Evolutionary conservation across 2,329 filamentous ascomycete genomes (phyloP).

Genomic region (Xenoacremonium recifei): DNA sequence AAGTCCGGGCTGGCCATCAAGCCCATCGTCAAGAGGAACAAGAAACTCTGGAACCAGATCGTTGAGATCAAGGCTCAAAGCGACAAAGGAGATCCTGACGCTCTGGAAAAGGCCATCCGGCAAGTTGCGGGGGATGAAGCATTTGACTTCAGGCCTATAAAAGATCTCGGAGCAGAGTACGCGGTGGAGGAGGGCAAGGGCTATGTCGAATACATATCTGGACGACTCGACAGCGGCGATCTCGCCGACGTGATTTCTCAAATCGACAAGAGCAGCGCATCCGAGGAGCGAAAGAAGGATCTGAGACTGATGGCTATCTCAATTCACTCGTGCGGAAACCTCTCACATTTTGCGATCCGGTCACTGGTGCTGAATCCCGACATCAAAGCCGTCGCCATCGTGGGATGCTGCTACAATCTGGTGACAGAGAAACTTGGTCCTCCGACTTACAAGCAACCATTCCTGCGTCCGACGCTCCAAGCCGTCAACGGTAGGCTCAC

Average conservation of each 20-base stretch:
- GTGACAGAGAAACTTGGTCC: conserved; percentile 87
- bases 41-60: conserved; percentile 68
- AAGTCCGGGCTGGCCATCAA: conserved; percentile 73
- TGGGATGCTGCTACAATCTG: conserved; percentile 98
- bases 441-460: conserved; percentile 80
- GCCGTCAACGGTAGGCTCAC: conserved; percentile 67
- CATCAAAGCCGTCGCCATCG: conserved; percentile 88
- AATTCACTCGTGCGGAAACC: conserved; percentile 94
- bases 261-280: conserved; percentile 40
- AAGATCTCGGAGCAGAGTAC: conserved; percentile 50
- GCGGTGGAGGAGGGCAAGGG: conserved; percentile 61
- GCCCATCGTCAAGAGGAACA: conserved; percentile 74
- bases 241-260: conserved; percentile 65
- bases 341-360: conserved; percentile 91
- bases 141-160: conserved; percentile 47
- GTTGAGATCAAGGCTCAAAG: conserved; percentile 37
- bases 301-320: conserved; percentile 80
- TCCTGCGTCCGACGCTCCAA: conserved; percentile 67
- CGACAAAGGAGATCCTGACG: conserved; percentile 39
- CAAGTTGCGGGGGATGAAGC: conserved; percentile 33
- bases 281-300: conserved; percentile 29
- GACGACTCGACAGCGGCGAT: conserved; percentile 71
- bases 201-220: conserved; percentile 75
- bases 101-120: conserved; percentile 30
- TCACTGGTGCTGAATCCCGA: conserved; percentile 81